Percentiles rank a stretch among this genome's conserved stretches.
phyloP scores from a whole-genome alignment of 371 early-diverging fungal species.

The Blakeslea trispora region DNA sequence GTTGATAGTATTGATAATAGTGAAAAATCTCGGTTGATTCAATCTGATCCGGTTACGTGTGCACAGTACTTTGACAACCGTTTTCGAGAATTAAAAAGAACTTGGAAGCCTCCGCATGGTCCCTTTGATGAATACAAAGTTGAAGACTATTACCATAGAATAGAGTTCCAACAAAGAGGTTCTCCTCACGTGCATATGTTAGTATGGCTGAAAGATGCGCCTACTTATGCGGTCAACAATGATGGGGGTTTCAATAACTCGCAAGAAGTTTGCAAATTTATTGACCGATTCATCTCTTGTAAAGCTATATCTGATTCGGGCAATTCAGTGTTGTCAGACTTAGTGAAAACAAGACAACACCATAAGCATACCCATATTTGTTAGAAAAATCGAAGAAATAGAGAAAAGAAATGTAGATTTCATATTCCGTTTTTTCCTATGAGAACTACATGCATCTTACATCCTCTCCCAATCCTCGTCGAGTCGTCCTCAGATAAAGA shows the following conservation, averaged over 20 bases:
- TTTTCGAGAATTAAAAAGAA: slow-evolving; percentile 4
- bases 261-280: neutral
- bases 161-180: slow-evolving; percentile 13
- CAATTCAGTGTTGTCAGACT: neutral
- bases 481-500: neutral
- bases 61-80: slow-evolving; percentile 10
- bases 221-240: neutral
- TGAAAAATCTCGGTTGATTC: slow-evolving; percentile 7
- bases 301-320: neutral
- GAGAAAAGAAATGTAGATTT: neutral
- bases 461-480: neutral
- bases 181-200: slow-evolving; percentile 3
- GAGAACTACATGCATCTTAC: neutral
- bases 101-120: slow-evolving; percentile 6
- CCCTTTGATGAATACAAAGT: slow-evolving; percentile 7
- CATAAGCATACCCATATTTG: slow-evolving; percentile 4
- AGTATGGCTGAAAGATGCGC: slow-evolving; percentile 1
- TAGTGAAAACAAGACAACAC: neutral
- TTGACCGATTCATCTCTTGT: neutral
- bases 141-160: slow-evolving; percentile 1
- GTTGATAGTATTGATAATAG: neutral
- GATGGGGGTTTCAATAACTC: neutral
- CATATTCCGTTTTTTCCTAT: slow-evolving; percentile 2
- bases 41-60: slow-evolving; percentile 9
- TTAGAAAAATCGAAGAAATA: neutral